Conservation (phyloP, 1,284 basidiomycete species). For the Cryptococcus amylolentus region DNA sequence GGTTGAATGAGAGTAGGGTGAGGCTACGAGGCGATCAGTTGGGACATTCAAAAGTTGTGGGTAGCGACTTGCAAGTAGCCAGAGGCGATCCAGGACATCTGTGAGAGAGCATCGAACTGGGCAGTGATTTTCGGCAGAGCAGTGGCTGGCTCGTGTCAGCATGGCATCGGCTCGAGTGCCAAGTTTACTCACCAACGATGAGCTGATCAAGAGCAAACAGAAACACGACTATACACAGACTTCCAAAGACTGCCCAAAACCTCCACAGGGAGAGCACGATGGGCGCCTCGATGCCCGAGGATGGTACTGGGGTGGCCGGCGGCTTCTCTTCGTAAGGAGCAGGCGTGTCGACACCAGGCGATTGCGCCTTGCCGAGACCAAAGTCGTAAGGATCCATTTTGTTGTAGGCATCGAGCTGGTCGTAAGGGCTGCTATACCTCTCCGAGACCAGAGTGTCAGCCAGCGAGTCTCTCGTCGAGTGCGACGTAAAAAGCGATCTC, state of each 20-base stretch:
- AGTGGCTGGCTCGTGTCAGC: conserved; percentile 52
- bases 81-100: conserved; percentile 49
- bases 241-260: conserved; percentile 37
- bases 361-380: no score
- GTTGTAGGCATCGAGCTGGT: no score
- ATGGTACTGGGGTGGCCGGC: no score
- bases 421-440: no score
- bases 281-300: conserved; percentile 12
- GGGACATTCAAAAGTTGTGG: not conserved
- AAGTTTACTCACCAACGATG: not conserved
- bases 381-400: no score
- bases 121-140: conserved; percentile 48
- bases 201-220: conserved; percentile 40
- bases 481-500: no score
- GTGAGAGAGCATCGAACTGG: conserved; percentile 50
- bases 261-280: conserved; percentile 25
- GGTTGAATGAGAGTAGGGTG: conserved; percentile 48
- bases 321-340: no score
- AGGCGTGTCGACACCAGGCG: no score
- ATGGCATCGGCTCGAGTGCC: conserved; percentile 9
- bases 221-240: conserved; percentile 41
- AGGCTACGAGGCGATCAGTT: conserved; percentile 25
- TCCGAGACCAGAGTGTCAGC: no score
- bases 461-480: no score
- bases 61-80: conserved; percentile 37